Evolutionary conservation across 768 basidiomycete genomes (phyloP).

Genomic region (Lentinula sp.): DNA sequence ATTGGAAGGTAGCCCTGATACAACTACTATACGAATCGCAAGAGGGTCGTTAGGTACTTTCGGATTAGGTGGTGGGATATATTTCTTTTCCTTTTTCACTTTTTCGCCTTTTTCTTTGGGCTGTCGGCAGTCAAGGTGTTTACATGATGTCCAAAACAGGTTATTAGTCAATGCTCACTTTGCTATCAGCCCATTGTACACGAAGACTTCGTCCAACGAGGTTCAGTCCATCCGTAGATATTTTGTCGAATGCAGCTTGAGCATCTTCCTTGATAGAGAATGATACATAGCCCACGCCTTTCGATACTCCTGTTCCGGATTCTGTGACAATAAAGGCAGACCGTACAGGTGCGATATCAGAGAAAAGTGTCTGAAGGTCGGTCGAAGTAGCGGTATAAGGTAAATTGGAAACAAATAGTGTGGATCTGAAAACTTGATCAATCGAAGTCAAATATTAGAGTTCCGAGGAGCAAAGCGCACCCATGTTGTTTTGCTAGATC

Average conservation of each 20-base stretch:
- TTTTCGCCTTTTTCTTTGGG: conserved; percentile 34
- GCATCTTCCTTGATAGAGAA: conserved; percentile 91
- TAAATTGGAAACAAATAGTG: conserved; percentile 89
- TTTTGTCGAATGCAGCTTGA: conserved; percentile 58
- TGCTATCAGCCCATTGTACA: conserved; percentile 75
- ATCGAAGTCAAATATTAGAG: neutral
- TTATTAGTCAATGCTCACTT: conserved; percentile 36
- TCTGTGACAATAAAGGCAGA: conserved; percentile 91
- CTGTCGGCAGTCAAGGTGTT: conserved; percentile 29
- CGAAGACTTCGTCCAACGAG: conserved; percentile 67
- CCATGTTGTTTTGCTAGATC: conserved; percentile 20
- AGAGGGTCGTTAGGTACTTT: conserved; percentile 55
- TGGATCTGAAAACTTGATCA: conserved; percentile 44
- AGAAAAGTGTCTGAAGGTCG: conserved; percentile 89
- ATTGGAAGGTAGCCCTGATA: conserved; percentile 63
- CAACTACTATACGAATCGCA: conserved; percentile 77
- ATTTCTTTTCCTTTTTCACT: conserved; percentile 33
- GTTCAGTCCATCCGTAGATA: conserved; percentile 56
- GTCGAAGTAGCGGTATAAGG: conserved; percentile 87
- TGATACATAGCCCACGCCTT: conserved; percentile 95
- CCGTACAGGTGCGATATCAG: conserved; percentile 90
- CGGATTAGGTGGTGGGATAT: conserved; percentile 26
- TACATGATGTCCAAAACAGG: neutral
- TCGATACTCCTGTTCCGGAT: conserved; percentile 66
- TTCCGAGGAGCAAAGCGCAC: conserved; percentile 14